Percentiles rank a stretch among this genome's conserved stretches.
Conservation (phyloP, 2,329 filamentous ascomycete species). For the Xylariales sp. region DNA sequence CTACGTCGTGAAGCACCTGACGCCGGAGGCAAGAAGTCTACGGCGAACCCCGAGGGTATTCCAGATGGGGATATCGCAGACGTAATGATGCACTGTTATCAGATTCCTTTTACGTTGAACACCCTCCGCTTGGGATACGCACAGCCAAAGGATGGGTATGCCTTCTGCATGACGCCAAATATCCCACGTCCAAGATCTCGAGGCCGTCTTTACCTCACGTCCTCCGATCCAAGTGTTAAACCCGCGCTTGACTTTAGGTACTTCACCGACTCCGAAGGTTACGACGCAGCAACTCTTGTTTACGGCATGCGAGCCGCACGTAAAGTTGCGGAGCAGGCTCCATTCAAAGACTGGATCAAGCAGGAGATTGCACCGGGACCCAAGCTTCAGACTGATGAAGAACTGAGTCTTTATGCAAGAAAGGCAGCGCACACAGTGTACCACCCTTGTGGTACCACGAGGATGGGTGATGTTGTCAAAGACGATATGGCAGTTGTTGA, state of each 20-base stretch:
- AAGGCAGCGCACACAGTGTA: slow-evolving; percentile 84
- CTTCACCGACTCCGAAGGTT: slow-evolving; percentile 81
- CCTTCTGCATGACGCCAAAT: slow-evolving; percentile 92
- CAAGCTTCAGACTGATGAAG: slow-evolving; percentile 69
- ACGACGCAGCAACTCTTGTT: slow-evolving; percentile 78
- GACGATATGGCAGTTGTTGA: slow-evolving; percentile 80
- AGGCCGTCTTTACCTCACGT: slow-evolving; percentile 73
- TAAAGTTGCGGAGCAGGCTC: slow-evolving; percentile 66
- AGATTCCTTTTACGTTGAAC: slow-evolving; percentile 88
- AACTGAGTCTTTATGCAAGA: slow-evolving; percentile 75
- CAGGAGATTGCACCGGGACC: slow-evolving; percentile 76
- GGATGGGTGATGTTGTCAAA: slow-evolving; percentile 72
- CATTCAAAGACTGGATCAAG: slow-evolving; percentile 81
- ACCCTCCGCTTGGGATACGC: slow-evolving; percentile 73
- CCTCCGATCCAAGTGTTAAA: slow-evolving; percentile 69
- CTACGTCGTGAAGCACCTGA: slow-evolving; percentile 71
- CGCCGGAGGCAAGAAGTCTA: slow-evolving; percentile 50
- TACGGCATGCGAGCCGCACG: slow-evolving; percentile 74
- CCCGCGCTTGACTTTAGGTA: slow-evolving; percentile 84
- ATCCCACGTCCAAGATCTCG: slow-evolving; percentile 78
- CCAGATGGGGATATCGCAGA: slow-evolving; percentile 73
- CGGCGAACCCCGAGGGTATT: slow-evolving; percentile 44
- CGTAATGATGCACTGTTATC: slow-evolving; percentile 96
- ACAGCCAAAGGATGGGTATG: slow-evolving; percentile 61
- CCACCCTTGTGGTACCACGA: slow-evolving; percentile 83